These are phyloP conservation scores for Claviceps sp. DNA, from an alignment of 2,329 filamentous ascomycete genomes.

Conservation along the genomic window DNA sequence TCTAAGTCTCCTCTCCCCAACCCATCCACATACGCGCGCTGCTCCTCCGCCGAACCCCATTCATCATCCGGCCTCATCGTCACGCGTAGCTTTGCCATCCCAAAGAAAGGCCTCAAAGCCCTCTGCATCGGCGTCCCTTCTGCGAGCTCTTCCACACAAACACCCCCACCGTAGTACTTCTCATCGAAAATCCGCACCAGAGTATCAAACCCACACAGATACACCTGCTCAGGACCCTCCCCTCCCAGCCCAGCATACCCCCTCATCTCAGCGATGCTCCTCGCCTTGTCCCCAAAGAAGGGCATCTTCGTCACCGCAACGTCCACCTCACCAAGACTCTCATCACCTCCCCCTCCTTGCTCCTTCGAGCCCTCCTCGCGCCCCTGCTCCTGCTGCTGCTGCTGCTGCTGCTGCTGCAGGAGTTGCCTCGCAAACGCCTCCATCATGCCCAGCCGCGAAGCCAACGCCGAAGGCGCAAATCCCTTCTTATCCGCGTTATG, in stretches of 20 bases:
- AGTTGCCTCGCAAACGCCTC: conserved; percentile 48
- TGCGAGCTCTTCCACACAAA: neutral
- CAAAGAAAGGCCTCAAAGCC: conserved; percentile 50
- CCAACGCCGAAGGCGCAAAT: conserved; percentile 53
- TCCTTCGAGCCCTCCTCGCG: too few species aligned
- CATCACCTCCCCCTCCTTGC: neutral
- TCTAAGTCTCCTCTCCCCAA: conserved; percentile 35
- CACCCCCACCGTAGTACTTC: conserved; percentile 48
- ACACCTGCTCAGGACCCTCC: conserved; percentile 38
- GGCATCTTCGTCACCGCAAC: conserved; percentile 58
- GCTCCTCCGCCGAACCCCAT: conserved; percentile 36
- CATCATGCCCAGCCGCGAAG: conserved; percentile 59
- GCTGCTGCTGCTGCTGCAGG: neutral
- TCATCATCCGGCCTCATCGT: conserved; percentile 47
- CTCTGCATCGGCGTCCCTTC: conserved; percentile 26
- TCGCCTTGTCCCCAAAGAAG: conserved; percentile 61
- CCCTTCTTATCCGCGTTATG: conserved; percentile 55
- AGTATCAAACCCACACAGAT: conserved; percentile 65
- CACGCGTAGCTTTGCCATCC: conserved; percentile 46
- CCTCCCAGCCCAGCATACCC: conserved; percentile 22
- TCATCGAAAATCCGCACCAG: conserved; percentile 57
- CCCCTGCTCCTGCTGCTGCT: too few species aligned
- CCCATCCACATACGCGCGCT: conserved; percentile 37
- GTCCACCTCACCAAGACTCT: conserved; percentile 30
- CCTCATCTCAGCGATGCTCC: conserved; percentile 35